Percentiles rank a stretch among this genome's conserved stretches.
phyloP scores from a whole-genome alignment of 2,329 filamentous ascomycete species.

The Cucurbitaria berberidis region DNA sequence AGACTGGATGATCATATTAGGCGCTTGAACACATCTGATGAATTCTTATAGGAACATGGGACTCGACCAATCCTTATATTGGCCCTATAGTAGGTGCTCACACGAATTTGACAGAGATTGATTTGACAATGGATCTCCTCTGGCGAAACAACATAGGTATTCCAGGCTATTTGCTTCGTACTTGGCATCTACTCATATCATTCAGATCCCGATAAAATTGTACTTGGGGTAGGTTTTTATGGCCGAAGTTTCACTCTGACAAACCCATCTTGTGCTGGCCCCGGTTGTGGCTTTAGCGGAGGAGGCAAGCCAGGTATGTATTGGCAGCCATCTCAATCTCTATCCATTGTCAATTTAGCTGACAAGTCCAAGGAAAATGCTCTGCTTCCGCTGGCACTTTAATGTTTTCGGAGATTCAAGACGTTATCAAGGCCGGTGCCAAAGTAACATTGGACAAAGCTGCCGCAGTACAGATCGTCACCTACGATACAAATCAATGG shows the following conservation, averaged over 20 bases:
- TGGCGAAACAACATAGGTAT: slow-evolving; percentile 52
- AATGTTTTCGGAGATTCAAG: slow-evolving; percentile 23
- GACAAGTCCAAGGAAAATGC: slow-evolving; percentile 10
- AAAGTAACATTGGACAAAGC: slow-evolving; percentile 10
- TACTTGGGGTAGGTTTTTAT: slow-evolving; percentile 56
- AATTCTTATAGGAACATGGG: slow-evolving; percentile 48
- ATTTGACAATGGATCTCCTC: slow-evolving; percentile 50
- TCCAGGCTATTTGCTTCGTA: too few relatives aligned
- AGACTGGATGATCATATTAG: too few relatives aligned
- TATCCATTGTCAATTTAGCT: background rate
- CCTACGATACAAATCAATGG: slow-evolving; percentile 42
- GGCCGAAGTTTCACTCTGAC: slow-evolving; percentile 38
- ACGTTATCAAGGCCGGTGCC: slow-evolving; percentile 16
- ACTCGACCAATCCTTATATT: slow-evolving; percentile 29
- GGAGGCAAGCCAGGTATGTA: too few relatives aligned
- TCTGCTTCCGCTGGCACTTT: slow-evolving; percentile 17
- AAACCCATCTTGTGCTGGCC: slow-evolving; percentile 7
- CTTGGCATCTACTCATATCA: too few relatives aligned
- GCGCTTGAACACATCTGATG: too few relatives aligned
- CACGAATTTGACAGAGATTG: slow-evolving; percentile 57
- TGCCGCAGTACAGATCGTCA: slow-evolving; percentile 40
- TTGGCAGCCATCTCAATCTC: too few relatives aligned
- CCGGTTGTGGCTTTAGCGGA: slow-evolving; percentile 9
- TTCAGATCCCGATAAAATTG: slow-evolving; percentile 49
- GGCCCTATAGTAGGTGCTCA: slow-evolving; percentile 43